Conservation (phyloP, 345 rosid species). For the Microthlaspi erraticum region DNA sequence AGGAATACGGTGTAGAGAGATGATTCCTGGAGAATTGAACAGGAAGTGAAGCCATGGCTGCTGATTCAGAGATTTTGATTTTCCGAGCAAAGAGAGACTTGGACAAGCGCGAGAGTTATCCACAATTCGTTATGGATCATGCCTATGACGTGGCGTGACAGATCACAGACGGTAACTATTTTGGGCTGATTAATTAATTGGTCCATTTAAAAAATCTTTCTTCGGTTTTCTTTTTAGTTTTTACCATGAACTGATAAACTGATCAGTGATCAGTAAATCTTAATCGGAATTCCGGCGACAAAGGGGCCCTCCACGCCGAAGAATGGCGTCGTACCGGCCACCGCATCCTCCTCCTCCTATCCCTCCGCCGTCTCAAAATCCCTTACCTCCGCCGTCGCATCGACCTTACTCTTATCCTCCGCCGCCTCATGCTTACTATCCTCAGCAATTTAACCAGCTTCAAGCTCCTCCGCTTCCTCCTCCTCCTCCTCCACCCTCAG, state of each 20-base stretch:
- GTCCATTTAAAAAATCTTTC: not conserved
- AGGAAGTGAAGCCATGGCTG: constrained; percentile 56
- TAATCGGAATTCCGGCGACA: too few species aligned
- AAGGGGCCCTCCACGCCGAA: too few species aligned
- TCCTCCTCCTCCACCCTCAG: constrained; percentile 84
- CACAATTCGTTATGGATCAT: constrained; percentile 40
- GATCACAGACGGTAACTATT: not conserved
- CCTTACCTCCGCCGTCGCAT: constrained; percentile 60
- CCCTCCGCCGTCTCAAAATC: constrained; percentile 52
- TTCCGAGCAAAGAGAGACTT: not conserved
- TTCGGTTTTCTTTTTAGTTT: too few species aligned
- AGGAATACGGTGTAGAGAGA: constrained; percentile 26
- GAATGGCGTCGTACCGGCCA: constrained; percentile 46
- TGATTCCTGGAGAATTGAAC: constrained; percentile 45
- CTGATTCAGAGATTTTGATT: not conserved
- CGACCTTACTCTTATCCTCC: constrained; percentile 72
- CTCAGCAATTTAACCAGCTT: constrained; percentile 55
- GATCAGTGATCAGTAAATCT: too few species aligned
- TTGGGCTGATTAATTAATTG: constrained; percentile 8
- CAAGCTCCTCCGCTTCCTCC: constrained; percentile 62
- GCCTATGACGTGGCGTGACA: constrained; percentile 51
- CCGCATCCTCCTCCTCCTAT: constrained; percentile 42
- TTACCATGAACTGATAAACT: too few species aligned
- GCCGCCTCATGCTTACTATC: constrained; percentile 63
- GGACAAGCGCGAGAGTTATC: constrained; percentile 47